Evolutionary conservation across 2,329 filamentous ascomycete genomes (phyloP), one percentile per base, ranked within the genome.

Genomic region (Aspergillus ochraceus): DNA sequence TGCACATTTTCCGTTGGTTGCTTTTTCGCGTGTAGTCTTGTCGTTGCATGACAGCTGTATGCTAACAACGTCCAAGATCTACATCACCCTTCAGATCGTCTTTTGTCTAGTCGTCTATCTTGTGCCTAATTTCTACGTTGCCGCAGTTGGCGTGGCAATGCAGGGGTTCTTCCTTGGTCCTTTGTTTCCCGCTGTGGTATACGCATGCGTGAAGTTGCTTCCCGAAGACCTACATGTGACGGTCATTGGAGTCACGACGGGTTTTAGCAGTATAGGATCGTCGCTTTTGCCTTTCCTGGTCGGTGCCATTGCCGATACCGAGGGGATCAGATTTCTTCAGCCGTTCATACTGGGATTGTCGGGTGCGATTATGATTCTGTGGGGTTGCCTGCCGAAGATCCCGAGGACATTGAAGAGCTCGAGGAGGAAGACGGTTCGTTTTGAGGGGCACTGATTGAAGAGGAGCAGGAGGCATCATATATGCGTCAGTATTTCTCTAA

Each of bases 21-120:
- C 32, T 36, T 36, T 14, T 14, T 36, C 32, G 4, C 12, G 12
- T 42, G 36, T 6, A 42, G 36, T n/a, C 17, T 42, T n/a, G 4
- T 6, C 36, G 14, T 42, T 6, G 36, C 36, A 42, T 42, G 14
- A 42, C 36, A 42, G 12, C 74, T 70, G 72, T 51, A 53, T 65
- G 54, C 10, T 20, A 32, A 19, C 14, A 32, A 14, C 11, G 36
- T 20, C 39, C 69, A 68, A 85, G 36, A 42, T n/a, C 36, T 42
- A 42, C 17, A 42, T 42, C 36, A 14, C 68, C 0, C 80, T 92
- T 26, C 83, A 92, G 71, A 77, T 94, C 2, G 74, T 93, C 59
- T 91, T 93, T 78, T 95, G 90, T 90, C 85, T 94, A 2, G 74
- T 93, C 59, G 91, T 93, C 78, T 95, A 90, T 90, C 85, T 92